Conservation (phyloP, 1,284 basidiomycete genomes). For the Ceratorhiza oryzae-sativae region DNA sequence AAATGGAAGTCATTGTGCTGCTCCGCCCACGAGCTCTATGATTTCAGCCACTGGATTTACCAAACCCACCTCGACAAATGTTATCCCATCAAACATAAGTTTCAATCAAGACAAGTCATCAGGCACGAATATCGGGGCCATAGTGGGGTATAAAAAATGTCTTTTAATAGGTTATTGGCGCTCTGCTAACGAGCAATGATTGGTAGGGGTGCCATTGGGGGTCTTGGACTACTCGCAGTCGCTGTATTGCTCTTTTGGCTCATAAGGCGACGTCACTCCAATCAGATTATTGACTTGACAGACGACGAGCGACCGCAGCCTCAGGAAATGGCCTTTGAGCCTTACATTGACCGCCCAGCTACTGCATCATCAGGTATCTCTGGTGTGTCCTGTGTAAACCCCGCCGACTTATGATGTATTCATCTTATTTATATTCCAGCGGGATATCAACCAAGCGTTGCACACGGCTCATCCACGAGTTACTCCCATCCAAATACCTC, state of each 20-base stretch:
- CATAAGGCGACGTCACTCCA: not conserved
- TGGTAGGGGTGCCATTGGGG: conserved; percentile 3
- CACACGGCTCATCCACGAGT: not conserved
- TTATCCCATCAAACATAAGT: not conserved
- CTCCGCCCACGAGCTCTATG: not conserved
- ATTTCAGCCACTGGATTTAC: not conserved
- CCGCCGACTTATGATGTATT: no score
- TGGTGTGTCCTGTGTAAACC: not conserved
- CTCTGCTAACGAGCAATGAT: not conserved
- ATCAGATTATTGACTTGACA: not conserved
- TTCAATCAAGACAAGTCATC: not conserved
- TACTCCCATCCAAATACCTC: not conserved
- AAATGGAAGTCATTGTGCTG: not conserved
- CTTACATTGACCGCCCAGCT: conserved; percentile 10
- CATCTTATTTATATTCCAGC: not conserved
- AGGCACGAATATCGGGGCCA: not conserved
- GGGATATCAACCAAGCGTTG: not conserved
- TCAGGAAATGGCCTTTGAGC: not conserved
- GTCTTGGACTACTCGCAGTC: not conserved
- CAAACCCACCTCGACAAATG: not conserved
- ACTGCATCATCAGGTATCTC: not conserved
- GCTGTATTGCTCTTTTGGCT: not conserved
- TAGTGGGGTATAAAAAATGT: conserved; percentile 22
- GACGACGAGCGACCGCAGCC: not conserved
- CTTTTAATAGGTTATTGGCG: not conserved